These are phyloP conservation scores for Russula earlei DNA, from an alignment of 768 basidiomycete species.

Conservation along the genomic window DNA sequence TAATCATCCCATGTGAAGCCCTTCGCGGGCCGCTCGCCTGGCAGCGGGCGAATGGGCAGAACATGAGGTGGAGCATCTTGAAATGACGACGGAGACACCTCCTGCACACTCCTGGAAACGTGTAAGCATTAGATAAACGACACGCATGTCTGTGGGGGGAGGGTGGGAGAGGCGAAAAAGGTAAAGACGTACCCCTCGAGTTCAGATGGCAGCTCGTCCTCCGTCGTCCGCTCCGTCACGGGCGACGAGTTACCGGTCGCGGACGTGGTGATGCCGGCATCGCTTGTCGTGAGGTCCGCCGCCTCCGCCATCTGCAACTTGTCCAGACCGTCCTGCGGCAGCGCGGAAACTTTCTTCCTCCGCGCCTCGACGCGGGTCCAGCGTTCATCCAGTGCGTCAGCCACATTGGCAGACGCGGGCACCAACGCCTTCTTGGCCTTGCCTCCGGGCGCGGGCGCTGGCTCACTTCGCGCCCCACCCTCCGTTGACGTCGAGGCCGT, in stretches of 20 bases:
- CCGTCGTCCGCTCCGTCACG: conserved; percentile 27
- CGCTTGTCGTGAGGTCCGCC: conserved; percentile 33
- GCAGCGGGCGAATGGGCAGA: conserved; percentile 51
- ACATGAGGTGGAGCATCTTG: conserved; percentile 42
- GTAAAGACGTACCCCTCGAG: conserved; percentile 54
- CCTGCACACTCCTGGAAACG: conserved; percentile 40
- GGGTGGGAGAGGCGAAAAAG: conserved; percentile 13
- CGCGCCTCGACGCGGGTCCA: conserved; percentile 65
- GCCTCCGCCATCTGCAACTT: neutral
- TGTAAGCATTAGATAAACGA: conserved; percentile 6
- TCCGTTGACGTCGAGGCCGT: neutral
- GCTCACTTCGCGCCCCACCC: neutral
- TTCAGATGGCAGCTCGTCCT: conserved; percentile 43
- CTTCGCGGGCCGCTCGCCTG: conserved; percentile 48
- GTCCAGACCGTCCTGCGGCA: neutral
- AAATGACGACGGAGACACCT: conserved; percentile 40
- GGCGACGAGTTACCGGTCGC: conserved; percentile 35
- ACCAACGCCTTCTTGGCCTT: conserved; percentile 28
- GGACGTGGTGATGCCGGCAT: conserved; percentile 42
- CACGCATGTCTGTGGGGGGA: neutral
- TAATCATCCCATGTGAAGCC: conserved; percentile 75
- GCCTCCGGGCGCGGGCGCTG: conserved; percentile 5
- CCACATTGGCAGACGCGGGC: conserved; percentile 18
- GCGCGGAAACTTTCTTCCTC: conserved; percentile 22
- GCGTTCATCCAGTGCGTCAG: conserved; percentile 40